Percentiles rank a stretch among this genome's conserved stretches.
Conservation (phyloP, 352 stramenopile species). For the Bremia lactucae region DNA sequence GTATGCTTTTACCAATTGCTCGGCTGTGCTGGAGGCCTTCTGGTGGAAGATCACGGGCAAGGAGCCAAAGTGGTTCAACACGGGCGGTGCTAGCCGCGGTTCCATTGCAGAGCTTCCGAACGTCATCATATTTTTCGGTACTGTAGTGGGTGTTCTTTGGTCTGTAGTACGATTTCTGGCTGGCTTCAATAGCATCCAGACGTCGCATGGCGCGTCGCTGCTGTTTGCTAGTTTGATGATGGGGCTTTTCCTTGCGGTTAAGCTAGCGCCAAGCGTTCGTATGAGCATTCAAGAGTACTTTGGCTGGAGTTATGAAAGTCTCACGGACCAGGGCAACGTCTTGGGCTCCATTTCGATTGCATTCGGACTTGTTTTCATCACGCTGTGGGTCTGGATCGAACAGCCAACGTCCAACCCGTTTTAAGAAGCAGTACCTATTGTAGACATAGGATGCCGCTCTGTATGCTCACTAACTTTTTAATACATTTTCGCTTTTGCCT, state of each 20-base stretch:
- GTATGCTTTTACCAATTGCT: constrained; percentile 77
- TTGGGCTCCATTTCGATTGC: constrained; percentile 61
- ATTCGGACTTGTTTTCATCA: constrained; percentile 69
- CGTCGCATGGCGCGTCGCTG: constrained; percentile 58
- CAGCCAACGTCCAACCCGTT: constrained; percentile 75
- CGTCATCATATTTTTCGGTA: constrained; percentile 66
- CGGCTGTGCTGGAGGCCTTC: constrained; percentile 59
- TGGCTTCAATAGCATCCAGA: constrained; percentile 67
- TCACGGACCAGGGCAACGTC: constrained; percentile 80
- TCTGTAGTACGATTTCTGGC: constrained; percentile 70
- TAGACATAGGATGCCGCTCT: constrained; percentile 12
- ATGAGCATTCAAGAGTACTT: constrained; percentile 87
- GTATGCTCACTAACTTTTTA: constrained; percentile 26
- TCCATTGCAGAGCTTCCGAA: constrained; percentile 64
- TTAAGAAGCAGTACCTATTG: constrained; percentile 15
- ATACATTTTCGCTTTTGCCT: constrained; percentile 21
- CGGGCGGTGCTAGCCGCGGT: constrained; percentile 49
- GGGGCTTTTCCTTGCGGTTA: constrained; percentile 71
- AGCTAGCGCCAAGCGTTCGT: constrained; percentile 65
- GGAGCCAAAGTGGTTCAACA: constrained; percentile 76
- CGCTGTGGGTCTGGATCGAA: constrained; percentile 76
- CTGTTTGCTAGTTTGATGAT: constrained; percentile 71
- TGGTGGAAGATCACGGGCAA: constrained; percentile 81
- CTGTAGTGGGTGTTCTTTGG: constrained; percentile 54
- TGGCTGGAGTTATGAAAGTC: constrained; percentile 79